Percentiles rank a stretch among this genome's conserved stretches.
phyloP scores from a whole-genome alignment of 441 rosid species.

The Pelargonium australe region DNA sequence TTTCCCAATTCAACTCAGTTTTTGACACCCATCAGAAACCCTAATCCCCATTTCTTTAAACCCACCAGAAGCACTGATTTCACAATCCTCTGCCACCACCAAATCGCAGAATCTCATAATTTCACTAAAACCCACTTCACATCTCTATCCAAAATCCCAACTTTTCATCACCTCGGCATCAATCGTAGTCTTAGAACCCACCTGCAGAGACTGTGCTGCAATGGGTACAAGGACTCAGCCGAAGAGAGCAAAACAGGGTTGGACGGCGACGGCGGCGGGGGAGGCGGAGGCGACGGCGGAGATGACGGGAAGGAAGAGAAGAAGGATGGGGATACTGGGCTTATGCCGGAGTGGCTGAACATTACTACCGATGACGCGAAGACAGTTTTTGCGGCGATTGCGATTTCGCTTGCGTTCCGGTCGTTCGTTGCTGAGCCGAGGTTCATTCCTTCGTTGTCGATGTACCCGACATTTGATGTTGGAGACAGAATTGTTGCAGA shows the following conservation, averaged over 20 bases:
- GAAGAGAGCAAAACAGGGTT: constrained; percentile 36
- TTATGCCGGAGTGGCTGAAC: constrained; percentile 68
- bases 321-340: constrained; percentile 28
- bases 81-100: constrained; percentile 10
- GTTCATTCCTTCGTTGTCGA: constrained; percentile 42
- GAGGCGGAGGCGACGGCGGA: constrained; percentile 24
- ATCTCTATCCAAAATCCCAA: constrained; percentile 12
- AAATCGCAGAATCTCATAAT: constrained; percentile 13
- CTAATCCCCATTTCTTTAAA: constrained; percentile 10
- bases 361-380: constrained; percentile 67
- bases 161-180: neutral
- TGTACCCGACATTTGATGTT: constrained; percentile 30
- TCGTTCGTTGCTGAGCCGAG: constrained; percentile 86
- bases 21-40: constrained; percentile 14
- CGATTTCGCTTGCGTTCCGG: constrained; percentile 77
- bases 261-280: constrained; percentile 31
- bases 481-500: constrained; percentile 92
- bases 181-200: constrained; percentile 12
- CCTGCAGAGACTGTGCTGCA: constrained; percentile 28
- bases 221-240: constrained; percentile 42
- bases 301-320: constrained; percentile 38
- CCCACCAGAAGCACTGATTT: constrained; percentile 23
- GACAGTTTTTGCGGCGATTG: constrained; percentile 66
- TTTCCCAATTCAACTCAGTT: constrained; percentile 20
- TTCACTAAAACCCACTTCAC: constrained; percentile 13